phyloP scores from a whole-genome alignment of 1,284 basidiomycete genomes.

The Trichosporon ovoides region DNA sequence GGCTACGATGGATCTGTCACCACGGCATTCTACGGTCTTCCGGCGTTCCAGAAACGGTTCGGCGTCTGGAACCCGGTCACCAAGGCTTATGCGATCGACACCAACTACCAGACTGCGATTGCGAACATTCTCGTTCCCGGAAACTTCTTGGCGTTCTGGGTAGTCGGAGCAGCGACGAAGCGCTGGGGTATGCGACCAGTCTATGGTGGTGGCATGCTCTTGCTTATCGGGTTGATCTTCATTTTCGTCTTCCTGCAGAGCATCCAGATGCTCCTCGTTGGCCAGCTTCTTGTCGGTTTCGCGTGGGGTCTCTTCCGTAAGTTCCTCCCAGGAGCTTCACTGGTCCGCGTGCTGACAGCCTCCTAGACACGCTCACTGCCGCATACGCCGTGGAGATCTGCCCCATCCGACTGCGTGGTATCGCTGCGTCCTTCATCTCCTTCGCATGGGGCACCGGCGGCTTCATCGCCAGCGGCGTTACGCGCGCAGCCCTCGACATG shows the following conservation, averaged over 20 bases:
- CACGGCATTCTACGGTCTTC: no score
- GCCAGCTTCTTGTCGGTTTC: conserved; percentile 10
- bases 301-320: conserved; percentile 14
- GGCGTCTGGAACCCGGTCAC: background rate
- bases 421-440: conserved; percentile 51
- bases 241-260: conserved; percentile 42
- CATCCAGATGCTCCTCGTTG: conserved; percentile 39
- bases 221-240: conserved; percentile 31
- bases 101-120: conserved; percentile 50
- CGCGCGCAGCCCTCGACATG: conserved; percentile 37
- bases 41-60: no score
- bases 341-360: background rate
- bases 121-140: conserved; percentile 41
- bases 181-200: conserved; percentile 38
- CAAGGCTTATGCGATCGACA: conserved; percentile 11
- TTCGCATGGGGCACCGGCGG: conserved; percentile 50
- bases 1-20: background rate
- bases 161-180: conserved; percentile 38
- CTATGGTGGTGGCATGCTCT: conserved; percentile 43
- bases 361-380: conserved; percentile 46
- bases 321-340: no score
- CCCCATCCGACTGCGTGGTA: conserved; percentile 50
- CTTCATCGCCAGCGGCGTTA: conserved; percentile 46
- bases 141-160: conserved; percentile 21
- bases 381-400: conserved; percentile 52